phyloP scores from a whole-genome alignment of 2,329 filamentous ascomycete genomes.

The Trichophaea hybrida region DNA sequence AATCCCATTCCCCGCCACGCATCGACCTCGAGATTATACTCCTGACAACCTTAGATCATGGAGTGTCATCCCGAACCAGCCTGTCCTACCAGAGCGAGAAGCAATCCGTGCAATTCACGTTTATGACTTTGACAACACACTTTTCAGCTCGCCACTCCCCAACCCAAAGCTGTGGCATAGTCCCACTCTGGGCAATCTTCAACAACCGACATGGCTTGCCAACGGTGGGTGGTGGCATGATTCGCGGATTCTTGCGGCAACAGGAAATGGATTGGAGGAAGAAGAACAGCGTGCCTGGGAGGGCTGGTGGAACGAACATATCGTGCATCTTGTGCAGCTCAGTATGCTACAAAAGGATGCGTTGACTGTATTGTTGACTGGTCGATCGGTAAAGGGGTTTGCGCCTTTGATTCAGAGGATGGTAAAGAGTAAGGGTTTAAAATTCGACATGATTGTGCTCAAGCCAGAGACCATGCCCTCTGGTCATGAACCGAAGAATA shows the following conservation, averaged over 20 bases:
- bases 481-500: slow-evolving; percentile 62
- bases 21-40: neutral
- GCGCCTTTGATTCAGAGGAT: slow-evolving; percentile 69
- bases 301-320: slow-evolving; percentile 92
- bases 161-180: slow-evolving; percentile 79
- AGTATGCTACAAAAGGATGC: slow-evolving; percentile 75
- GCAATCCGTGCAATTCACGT: slow-evolving; percentile 51
- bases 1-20: neutral
- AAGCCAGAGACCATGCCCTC: slow-evolving; percentile 74
- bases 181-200: slow-evolving; percentile 60
- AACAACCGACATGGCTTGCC: slow-evolving; percentile 58
- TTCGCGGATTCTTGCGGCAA: slow-evolving; percentile 66
- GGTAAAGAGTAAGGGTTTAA: slow-evolving; percentile 56
- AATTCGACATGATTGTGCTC: slow-evolving; percentile 77
- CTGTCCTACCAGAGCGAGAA: slow-evolving; percentile 1
- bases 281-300: slow-evolving; percentile 78
- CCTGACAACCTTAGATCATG: neutral
- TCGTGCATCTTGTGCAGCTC: slow-evolving; percentile 64
- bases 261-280: slow-evolving; percentile 63
- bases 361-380: slow-evolving; percentile 73
- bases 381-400: slow-evolving; percentile 65
- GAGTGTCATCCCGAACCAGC: neutral
- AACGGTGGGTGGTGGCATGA: slow-evolving; percentile 96
- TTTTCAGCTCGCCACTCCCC: slow-evolving; percentile 82
- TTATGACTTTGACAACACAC: slow-evolving; percentile 96